These are phyloP conservation scores for Bipolaris victoriae DNA, from an alignment of 2,329 filamentous ascomycete species.

Conservation along the genomic window DNA sequence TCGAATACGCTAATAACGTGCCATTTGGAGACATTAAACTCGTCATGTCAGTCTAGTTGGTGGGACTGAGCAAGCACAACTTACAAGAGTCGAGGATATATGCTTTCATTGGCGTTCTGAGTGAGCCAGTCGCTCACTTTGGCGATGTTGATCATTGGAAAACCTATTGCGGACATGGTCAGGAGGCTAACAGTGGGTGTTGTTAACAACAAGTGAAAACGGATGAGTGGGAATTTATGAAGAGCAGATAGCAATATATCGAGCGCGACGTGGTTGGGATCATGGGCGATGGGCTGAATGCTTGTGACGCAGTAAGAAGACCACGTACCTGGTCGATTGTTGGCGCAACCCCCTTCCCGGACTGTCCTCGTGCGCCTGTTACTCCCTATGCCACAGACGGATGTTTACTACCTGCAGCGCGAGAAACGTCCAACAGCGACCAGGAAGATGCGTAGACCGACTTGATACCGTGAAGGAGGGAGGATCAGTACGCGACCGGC, in stretches of 20 bases:
- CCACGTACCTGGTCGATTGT: constrained; percentile 24
- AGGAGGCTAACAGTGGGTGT: constrained; percentile 11
- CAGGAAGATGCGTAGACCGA: constrained; percentile 3
- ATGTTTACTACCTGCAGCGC: constrained; percentile 7
- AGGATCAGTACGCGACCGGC: constrained; percentile 8
- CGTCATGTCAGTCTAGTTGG: constrained; percentile 14
- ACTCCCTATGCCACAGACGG: constrained; percentile 1
- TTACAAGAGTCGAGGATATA: constrained; percentile 55
- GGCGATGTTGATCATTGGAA: constrained; percentile 53
- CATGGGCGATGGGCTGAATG: constrained; percentile 3
- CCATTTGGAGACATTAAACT: constrained; percentile 60
- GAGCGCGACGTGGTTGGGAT: neutral
- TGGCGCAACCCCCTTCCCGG: constrained; percentile 16
- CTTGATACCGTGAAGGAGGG: constrained; percentile 1
- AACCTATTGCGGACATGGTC: constrained; percentile 22
- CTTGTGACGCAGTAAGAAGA: constrained; percentile 2
- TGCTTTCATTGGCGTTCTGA: constrained; percentile 52
- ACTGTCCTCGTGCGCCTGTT: constrained; percentile 14
- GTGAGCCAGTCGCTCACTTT: constrained; percentile 54
- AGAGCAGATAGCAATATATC: neutral
- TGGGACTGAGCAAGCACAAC: constrained; percentile 16
- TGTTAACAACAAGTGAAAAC: constrained; percentile 2
- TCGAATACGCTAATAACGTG: constrained; percentile 57
- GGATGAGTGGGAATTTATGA: neutral
- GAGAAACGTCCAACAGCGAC: neutral